A percentile compares a stretch with the other conserved stretches of the same genome.
These are phyloP conservation scores for Colletotrichum limetticola DNA, from an alignment of 2,329 filamentous ascomycete genomes.

Conservation along the genomic window DNA sequence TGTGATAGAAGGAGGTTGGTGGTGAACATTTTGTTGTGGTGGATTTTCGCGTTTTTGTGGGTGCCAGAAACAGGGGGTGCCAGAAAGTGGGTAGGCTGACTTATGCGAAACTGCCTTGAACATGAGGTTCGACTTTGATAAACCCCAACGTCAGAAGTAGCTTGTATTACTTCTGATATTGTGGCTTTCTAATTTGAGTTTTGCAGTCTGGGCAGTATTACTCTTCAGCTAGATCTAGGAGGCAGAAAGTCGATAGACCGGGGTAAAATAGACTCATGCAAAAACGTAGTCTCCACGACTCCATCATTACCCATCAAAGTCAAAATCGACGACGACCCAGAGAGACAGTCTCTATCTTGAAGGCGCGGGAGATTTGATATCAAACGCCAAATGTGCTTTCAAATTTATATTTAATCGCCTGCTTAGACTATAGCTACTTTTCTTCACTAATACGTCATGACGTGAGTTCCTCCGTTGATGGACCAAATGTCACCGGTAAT, in stretches of 20 bases:
- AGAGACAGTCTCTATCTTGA: not conserved
- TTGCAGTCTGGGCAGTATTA: not conserved
- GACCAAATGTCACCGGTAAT: conserved; percentile 17
- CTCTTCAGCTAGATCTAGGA: not conserved
- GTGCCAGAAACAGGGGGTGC: no score
- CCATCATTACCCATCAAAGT: not conserved
- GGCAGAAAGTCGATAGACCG: not conserved
- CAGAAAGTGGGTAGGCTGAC: no score
- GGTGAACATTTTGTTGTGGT: no score
- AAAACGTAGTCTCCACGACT: not conserved
- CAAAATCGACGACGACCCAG: not conserved
- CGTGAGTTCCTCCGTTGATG: conserved; percentile 15
- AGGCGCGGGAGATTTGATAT: not conserved
- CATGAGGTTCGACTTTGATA: not conserved
- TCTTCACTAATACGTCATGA: not conserved
- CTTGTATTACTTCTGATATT: not conserved
- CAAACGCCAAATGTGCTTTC: not conserved
- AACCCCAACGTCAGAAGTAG: rapidly evolving
- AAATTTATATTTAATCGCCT: no score
- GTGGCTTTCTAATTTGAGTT: not conserved
- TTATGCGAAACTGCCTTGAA: no score
- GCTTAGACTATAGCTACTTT: no score
- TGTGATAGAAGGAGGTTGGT: no score
- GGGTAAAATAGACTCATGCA: not conserved
- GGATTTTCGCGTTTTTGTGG: no score